Conservation (phyloP, 306 rosid genomes). For the Corylus americana region DNA sequence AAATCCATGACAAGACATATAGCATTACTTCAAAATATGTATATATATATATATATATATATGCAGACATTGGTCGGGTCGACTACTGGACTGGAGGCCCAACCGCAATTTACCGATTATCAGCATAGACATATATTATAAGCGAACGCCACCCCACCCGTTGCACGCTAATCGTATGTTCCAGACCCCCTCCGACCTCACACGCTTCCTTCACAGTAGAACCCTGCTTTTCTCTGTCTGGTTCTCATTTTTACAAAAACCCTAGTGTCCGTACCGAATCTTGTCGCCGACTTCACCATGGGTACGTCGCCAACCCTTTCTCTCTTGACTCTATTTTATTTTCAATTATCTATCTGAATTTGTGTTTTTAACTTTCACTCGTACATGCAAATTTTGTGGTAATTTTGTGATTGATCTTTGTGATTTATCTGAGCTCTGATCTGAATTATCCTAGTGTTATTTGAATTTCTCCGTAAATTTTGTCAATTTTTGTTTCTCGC, state of each 20-base stretch:
- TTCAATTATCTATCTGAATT: neutral
- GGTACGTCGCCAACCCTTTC: constrained; percentile 17
- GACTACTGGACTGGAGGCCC: no score
- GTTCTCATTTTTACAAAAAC: neutral
- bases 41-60: no score
- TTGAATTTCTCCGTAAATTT: neutral
- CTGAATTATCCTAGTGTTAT: neutral
- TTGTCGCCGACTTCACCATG: constrained; percentile 20
- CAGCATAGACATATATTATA: no score
- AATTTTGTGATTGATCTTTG: constrained; percentile 12
- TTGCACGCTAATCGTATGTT: no score
- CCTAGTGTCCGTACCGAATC: constrained; percentile 22
- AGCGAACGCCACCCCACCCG: no score
- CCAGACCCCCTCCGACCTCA: neutral
- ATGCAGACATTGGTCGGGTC: no score
- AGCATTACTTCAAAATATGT: no score
- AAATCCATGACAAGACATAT: no score
- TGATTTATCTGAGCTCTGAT: neutral
- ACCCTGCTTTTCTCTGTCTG: neutral
- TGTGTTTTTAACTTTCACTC: neutral
- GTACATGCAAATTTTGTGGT: neutral
- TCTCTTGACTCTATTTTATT: neutral
- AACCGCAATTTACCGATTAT: no score
- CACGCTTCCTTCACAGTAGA: neutral
- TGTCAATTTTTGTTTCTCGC: neutral